Evolutionary conservation across 1,284 basidiomycete genomes (phyloP), one percentile per base, ranked within the genome.

Genomic region (Leccinum subrobustum): DNA sequence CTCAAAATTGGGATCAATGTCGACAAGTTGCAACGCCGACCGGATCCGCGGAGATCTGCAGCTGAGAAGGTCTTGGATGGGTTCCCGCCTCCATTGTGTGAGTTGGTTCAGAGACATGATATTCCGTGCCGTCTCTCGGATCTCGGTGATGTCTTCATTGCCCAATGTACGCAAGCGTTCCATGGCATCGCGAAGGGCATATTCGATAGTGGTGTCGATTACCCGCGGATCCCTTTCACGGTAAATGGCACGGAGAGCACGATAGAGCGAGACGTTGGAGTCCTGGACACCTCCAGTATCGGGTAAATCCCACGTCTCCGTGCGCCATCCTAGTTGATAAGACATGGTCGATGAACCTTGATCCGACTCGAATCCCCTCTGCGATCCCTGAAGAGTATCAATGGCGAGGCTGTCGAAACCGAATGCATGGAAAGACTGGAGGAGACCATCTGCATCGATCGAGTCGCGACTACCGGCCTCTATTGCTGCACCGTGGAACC

Each of bases 231-330:
- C 85, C 20, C 90, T 82, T 68, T 92, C 89, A 5, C 90, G 82
- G 67, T 95, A 85, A 11, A 93, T 78, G 0, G 92, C 86, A 31
- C 90, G 85, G 25, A 99, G 79, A 11, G 92, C 88, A 25, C 83
- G 78, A 74, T 96, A 98, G 3, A 97, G 76, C 1, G 87, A 77
- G 14, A 83, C 78, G n/a, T 83, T 85, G 6, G 84, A 73, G 25
- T 79, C 78, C 12, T 78, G 75, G 52, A 75, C 71, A 3, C 74
- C 74, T 9, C 75, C 65, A 14, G 77, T 76, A 56, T 92, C 83
- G 0, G 96, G 94, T 11, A 97, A 78, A 72, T 98, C 95, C 96
- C 96, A 98, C 1, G 87, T 88, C 59, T 91, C 89, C 1, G 93
- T 93, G 42, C 93, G 83, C 95, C 95, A 97, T 6, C 91, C 95